Base-by-base conservation (phyloP, 805 yeast genomes). In the Wickerhamiella bombiphila region DNA sequence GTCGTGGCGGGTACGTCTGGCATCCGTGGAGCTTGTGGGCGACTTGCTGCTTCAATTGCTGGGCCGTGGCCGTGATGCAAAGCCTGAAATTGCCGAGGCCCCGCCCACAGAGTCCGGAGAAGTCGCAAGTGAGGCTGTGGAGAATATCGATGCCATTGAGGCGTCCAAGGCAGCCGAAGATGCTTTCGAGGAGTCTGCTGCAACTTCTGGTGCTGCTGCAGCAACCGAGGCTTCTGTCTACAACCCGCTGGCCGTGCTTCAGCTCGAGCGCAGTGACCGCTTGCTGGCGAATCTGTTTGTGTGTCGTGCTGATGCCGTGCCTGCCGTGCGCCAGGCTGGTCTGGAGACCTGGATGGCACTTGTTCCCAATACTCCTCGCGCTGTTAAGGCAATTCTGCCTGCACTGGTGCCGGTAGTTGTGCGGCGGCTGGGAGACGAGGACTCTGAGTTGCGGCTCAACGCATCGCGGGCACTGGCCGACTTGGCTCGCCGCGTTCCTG, bases 381-480 rank as follows among this genome's bases (percentile, higher is more conserved):
- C 94, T 3, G 79, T 91, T 34, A 88, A 81, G 64, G 96, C 86
- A 57, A 83, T 91, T 43, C 60, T 91, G 44, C 93, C 95, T 22
- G 67, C 83, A 4, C 71, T 91, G 46, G 80, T 91, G 4, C 70
- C 70, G 42, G 70, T 82, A 50, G 76, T 91, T 52, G 82, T 91
- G 42, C 72, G 76, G 48, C 71, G 83, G 52, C 67, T 91, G 56
- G 93, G 95, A 0, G 75, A 85, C n/a, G 55, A 77, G 6, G 86
- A 85, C 44, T 80, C 72, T 33, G 69, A 68, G 36, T 81, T 83
- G 53, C 74, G 94, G 55, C 68, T 72, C 6, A 88, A 82, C 56
- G 95, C 94, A 40, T 96, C 96, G 22, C 79, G 80, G 39, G 80
- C 97, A 0, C 68, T 91, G 44, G 96, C 96, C 50, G 98, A 91